phyloP scores from a whole-genome alignment of 768 basidiomycete genomes.

The Stropharia rugosoannulata region DNA sequence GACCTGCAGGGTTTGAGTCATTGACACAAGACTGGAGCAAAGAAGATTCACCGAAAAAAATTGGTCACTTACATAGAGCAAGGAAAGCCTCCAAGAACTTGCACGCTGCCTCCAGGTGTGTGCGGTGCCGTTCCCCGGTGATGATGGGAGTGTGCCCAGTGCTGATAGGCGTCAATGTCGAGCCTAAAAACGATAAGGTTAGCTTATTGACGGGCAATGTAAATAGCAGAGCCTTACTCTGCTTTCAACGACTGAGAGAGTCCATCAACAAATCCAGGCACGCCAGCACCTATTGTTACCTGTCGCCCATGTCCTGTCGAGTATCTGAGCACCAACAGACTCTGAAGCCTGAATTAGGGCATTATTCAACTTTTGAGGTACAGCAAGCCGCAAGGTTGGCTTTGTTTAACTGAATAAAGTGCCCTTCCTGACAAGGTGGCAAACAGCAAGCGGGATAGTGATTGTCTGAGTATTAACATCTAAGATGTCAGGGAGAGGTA shows the following conservation, averaged over 20 bases:
- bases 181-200: conserved; percentile 7
- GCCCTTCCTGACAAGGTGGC: conserved; percentile 45
- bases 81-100: conserved; percentile 65
- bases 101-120: conserved; percentile 67
- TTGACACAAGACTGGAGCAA: no score
- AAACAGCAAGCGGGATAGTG: conserved; percentile 45
- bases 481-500: conserved; percentile 60
- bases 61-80: conserved; percentile 37
- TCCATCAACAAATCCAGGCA: conserved; percentile 55
- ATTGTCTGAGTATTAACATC: conserved; percentile 12
- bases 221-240: conserved; percentile 34
- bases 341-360: not conserved
- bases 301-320: conserved; percentile 47
- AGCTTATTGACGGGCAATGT: not conserved
- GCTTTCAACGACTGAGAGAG: conserved; percentile 51
- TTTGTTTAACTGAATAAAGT: conserved; percentile 85
- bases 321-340: not conserved
- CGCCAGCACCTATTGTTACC: conserved; percentile 62
- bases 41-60: no score
- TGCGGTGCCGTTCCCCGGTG: conserved; percentile 77
- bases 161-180: conserved; percentile 4
- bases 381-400: conserved; percentile 55
- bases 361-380: not conserved
- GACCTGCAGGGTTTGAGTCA: no score
- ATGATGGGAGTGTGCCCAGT: conserved; percentile 55